Evolutionary conservation across 1,139 yeast species (phyloP).

Genomic region (Debaryomyces coudertii): DNA sequence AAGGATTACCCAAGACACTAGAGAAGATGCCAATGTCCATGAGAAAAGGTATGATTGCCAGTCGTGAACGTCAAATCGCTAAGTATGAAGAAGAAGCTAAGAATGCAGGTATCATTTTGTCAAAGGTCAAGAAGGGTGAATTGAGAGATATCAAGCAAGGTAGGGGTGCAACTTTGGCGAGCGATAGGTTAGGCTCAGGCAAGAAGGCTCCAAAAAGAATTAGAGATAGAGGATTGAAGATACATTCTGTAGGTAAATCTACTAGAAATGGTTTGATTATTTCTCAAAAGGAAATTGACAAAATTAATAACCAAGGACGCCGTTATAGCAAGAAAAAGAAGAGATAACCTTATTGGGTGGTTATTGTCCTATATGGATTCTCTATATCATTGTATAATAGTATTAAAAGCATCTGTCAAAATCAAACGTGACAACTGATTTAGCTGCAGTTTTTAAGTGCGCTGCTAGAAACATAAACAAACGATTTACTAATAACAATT

Average conservation of each 20-base stretch:
- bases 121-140: slow-evolving; percentile 66
- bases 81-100: slow-evolving; percentile 75
- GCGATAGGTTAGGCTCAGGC: slow-evolving; percentile 63
- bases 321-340: slow-evolving; percentile 14
- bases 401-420: slow-evolving; percentile 10
- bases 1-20: slow-evolving; percentile 46
- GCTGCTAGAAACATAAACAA: slow-evolving; percentile 15
- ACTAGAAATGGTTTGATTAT: slow-evolving; percentile 84
- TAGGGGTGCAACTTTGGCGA: slow-evolving; percentile 51
- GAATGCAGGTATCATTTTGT: slow-evolving; percentile 84
- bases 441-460: neutral
- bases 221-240: slow-evolving; percentile 79
- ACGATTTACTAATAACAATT: slow-evolving; percentile 1
- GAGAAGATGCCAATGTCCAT: slow-evolving; percentile 88
- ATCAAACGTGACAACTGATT: neutral
- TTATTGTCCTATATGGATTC: neutral
- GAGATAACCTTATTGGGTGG: neutral
- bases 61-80: slow-evolving; percentile 53
- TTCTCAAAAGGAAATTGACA: slow-evolving; percentile 67
- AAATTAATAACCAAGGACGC: slow-evolving; percentile 29
- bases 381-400: slow-evolving; percentile 6
- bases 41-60: slow-evolving; percentile 78
- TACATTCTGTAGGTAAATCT: slow-evolving; percentile 74
- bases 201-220: slow-evolving; percentile 33
- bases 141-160: slow-evolving; percentile 60